These are phyloP conservation scores for Spatholobus suberectus DNA, from an alignment of 306 rosid species.

Conservation along the genomic window DNA sequence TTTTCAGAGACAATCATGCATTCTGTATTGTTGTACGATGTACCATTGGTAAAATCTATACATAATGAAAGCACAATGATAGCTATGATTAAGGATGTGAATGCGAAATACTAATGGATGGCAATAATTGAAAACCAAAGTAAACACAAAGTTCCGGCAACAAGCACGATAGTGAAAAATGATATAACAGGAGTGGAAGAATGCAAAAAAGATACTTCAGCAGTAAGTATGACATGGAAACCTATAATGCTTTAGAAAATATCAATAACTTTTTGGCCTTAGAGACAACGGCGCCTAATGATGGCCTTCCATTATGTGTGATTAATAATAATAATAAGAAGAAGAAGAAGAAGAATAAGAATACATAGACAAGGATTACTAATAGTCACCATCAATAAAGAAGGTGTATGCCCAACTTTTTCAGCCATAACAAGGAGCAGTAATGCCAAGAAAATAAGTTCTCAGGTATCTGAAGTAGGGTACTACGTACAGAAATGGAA, in stretches of 20 bases:
- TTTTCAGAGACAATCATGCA: slow-evolving; percentile 23
- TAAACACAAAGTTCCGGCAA: not conserved
- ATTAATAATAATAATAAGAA: no score
- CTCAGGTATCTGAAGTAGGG: not conserved
- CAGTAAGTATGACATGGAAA: not conserved
- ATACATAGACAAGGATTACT: not conserved
- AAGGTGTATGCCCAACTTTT: not conserved
- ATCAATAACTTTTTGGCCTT: not conserved
- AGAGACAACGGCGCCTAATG: not conserved
- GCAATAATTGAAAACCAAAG: slow-evolving; percentile 13
- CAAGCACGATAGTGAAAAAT: not conserved
- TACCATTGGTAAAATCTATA: slow-evolving; percentile 1
- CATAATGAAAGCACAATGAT: slow-evolving; percentile 6
- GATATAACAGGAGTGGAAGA: not conserved
- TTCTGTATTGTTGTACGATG: not conserved
- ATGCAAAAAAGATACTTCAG: not conserved
- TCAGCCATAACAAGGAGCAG: not conserved
- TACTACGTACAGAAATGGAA: slow-evolving; percentile 6
- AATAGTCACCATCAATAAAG: not conserved
- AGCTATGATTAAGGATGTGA: slow-evolving; percentile 21
- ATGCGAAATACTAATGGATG: not conserved
- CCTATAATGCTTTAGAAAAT: slow-evolving; percentile 16
- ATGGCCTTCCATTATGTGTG: not conserved
- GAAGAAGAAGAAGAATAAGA: no score
- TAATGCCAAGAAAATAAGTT: slow-evolving; percentile 21